Base-by-base conservation (phyloP, 2,329 filamentous ascomycete genomes). In the Xylaria sp. region DNA sequence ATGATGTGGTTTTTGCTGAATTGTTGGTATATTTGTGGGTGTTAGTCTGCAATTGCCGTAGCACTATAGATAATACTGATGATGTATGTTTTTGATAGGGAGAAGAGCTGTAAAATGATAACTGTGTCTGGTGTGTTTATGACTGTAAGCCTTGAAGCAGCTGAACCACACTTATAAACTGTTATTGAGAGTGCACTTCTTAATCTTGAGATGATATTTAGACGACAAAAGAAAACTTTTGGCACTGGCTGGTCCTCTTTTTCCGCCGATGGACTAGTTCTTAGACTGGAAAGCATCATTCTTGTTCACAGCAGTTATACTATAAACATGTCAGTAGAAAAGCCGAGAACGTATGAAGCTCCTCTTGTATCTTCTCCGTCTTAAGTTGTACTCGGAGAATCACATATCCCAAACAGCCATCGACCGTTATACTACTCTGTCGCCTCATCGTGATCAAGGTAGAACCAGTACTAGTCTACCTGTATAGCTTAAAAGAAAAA, bases 1-100 rank as follows among this genome's bases (percentile, higher is more conserved):
- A 66, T 62, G 18, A 18, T 63, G 7, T 44, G 4, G 25, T 1
- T 56, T 12, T n/a, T n/a, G n/a, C n/a, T n/a, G n/a, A n/a, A n/a
- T n/a, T n/a, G n/a, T n/a, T n/a, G n/a, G n/a, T n/a, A n/a, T n/a
- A n/a, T n/a, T n/a, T n/a, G n/a, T n/a, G n/a, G n/a, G n/a, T n/a
- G n/a, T n/a, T n/a, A n/a, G n/a, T n/a, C n/a, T 34, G n/a, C 7
- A 34, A 18, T 20, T 28, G 7, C n/a, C 18, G 28, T 54, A 34
- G 13, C 13, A 13, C 23, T 13, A 28, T 18, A 8, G 1, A 20
- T 50, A 5, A 1, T 32, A 34, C 15, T 54, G 28, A 18, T 20
- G 3, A 0, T 54, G 15, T 54, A n/a, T 32, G 25, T 2, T 34
- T 54, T n/a, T n/a, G 28, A 34, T 54, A 7, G 15, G 15, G 7